Percentiles rank a stretch among this genome's conserved stretches.
These are phyloP conservation scores for Takashimella tepidaria DNA, from an alignment of 1,284 basidiomycete species.

Conservation along the genomic window DNA sequence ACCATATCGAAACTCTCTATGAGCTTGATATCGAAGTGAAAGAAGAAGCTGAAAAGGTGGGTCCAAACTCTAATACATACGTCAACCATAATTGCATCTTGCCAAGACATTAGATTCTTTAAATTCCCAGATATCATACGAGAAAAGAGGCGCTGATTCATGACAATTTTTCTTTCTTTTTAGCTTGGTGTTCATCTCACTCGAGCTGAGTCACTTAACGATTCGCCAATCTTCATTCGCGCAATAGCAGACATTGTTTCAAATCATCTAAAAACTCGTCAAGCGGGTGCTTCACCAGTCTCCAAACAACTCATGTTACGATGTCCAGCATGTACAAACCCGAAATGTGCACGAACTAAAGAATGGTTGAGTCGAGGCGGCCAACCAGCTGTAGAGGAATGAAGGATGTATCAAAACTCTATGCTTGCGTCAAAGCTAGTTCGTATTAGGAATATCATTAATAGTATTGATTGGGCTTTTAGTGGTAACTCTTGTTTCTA, in stretches of 20 bases:
- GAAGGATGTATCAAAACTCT: too few species aligned
- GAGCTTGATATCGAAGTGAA: conserved; percentile 93
- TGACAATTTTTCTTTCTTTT: too few species aligned
- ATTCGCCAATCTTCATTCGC: conserved; percentile 95
- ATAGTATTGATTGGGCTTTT: too few species aligned
- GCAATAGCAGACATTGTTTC: conserved; percentile 88
- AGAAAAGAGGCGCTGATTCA: too few species aligned
- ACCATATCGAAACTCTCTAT: conserved; percentile 98
- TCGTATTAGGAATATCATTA: not conserved
- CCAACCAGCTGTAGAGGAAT: too few species aligned
- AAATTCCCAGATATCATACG: too few species aligned
- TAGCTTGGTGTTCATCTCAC: conserved; percentile 87
- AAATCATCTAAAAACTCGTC: conserved; percentile 68
- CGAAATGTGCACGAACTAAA: conserved; percentile 81
- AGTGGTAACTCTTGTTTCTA: too few species aligned
- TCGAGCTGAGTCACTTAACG: conserved; percentile 93
- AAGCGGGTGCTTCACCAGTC: conserved; percentile 54
- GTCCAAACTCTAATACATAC: too few species aligned
- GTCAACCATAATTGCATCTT: too few species aligned
- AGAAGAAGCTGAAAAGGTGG: conserved; percentile 82
- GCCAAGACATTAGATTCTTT: too few species aligned
- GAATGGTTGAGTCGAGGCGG: conserved; percentile 59
- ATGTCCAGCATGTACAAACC: conserved; percentile 90
- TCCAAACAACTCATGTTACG: conserved; percentile 78
- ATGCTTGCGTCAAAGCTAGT: not conserved